phyloP scores from a whole-genome alignment of 2,329 filamentous ascomycete genomes.

The Penicillium sp. region DNA sequence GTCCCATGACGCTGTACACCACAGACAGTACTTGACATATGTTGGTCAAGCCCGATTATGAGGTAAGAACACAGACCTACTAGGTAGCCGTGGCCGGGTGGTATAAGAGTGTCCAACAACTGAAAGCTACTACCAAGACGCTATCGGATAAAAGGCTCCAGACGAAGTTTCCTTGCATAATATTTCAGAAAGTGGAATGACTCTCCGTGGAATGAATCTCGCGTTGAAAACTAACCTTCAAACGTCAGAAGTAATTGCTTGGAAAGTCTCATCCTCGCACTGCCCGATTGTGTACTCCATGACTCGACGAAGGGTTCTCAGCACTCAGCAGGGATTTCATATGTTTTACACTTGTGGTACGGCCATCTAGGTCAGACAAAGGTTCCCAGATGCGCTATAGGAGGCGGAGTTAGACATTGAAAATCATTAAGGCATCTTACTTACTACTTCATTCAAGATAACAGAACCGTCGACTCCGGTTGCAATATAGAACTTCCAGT shows the following conservation, averaged over 20 bases:
- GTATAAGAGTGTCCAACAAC: too few species aligned
- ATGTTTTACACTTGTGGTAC: neutral
- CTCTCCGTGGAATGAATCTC: too few species aligned
- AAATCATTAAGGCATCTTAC: neutral
- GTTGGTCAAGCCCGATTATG: too few species aligned
- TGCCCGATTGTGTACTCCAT: neutral
- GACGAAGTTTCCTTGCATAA: neutral
- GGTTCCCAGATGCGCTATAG: neutral
- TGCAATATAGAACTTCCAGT: neutral
- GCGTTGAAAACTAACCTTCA: neutral
- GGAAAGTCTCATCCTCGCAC: neutral
- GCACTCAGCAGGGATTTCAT: neutral
- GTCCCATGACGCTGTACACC: too few species aligned
- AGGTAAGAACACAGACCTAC: too few species aligned
- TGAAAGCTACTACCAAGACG: too few species aligned
- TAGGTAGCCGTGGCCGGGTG: too few species aligned
- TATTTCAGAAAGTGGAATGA: neutral
- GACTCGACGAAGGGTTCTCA: neutral
- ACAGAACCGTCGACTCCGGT: neutral
- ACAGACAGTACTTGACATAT: too few species aligned
- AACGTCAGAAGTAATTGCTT: neutral
- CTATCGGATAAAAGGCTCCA: too few species aligned
- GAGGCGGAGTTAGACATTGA: neutral
- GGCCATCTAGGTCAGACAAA: neutral
- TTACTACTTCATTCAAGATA: neutral